Percentiles rank a stretch among this genome's conserved stretches.
phyloP scores from a whole-genome alignment of 305 asterid genomes.

The Salvia sclarea region DNA sequence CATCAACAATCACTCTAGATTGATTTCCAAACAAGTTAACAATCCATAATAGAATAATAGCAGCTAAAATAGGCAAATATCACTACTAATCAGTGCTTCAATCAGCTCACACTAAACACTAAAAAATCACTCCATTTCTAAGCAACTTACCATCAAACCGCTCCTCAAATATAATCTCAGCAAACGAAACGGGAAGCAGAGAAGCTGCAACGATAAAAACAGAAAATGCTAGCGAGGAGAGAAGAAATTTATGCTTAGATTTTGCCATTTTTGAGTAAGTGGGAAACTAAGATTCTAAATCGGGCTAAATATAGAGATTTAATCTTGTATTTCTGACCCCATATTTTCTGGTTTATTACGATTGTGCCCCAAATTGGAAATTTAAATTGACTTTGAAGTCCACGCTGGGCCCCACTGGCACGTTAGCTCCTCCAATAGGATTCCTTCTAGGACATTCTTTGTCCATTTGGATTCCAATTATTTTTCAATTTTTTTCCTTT shows the following conservation, averaged over 20 bases:
- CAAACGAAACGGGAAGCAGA: constrained; percentile 40
- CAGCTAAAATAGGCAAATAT: background rate
- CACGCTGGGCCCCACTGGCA: constrained; percentile 29
- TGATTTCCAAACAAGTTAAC: background rate
- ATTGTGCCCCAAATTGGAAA: constrained; percentile 28
- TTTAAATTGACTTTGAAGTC: constrained; percentile 31
- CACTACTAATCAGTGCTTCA: constrained; percentile 1
- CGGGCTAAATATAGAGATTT: constrained; percentile 37
- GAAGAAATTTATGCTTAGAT: constrained; percentile 35
- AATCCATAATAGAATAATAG: too few species aligned
- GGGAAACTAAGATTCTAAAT: constrained; percentile 16
- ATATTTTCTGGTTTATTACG: constrained; percentile 35
- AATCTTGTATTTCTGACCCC: constrained; percentile 27
- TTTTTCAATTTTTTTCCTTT: background rate
- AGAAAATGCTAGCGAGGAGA: constrained; percentile 5
- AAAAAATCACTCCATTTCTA: background rate
- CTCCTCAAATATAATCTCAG: constrained; percentile 87
- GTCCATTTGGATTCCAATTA: background rate
- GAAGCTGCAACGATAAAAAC: constrained; percentile 27
- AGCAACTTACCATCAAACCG: constrained; percentile 65
- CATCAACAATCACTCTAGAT: constrained; percentile 8
- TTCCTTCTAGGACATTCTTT: constrained; percentile 21
- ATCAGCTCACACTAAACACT: background rate
- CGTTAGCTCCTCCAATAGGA: constrained; percentile 43
- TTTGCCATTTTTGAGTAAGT: constrained; percentile 28